phyloP scores from a whole-genome alignment of 2,329 filamentous ascomycete genomes.

The Cordyceps cicadae region DNA sequence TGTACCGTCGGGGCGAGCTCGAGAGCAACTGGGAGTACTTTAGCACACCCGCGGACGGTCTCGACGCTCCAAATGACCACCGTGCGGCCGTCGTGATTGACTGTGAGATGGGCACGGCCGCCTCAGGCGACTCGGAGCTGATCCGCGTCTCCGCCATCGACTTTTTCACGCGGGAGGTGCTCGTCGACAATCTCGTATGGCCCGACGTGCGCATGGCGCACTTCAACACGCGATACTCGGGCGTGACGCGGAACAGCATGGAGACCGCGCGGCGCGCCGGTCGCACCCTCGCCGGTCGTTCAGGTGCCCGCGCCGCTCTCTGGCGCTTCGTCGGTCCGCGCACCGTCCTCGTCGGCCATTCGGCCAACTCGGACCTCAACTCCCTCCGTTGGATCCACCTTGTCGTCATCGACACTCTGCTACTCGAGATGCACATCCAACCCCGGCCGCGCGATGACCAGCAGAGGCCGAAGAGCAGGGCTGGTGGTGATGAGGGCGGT shows the following conservation, averaged over 20 bases:
- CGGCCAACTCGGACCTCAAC: conserved; percentile 32
- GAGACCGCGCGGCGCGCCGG: conserved; percentile 23
- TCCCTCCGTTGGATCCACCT: conserved; percentile 41
- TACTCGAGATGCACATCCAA: conserved; percentile 22
- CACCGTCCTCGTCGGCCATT: conserved; percentile 43
- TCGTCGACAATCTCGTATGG: conserved; percentile 43
- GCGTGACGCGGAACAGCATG: conserved; percentile 35
- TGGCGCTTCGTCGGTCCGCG: conserved; percentile 35
- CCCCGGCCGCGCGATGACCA: conserved; percentile 11
- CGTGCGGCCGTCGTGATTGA: conserved; percentile 36
- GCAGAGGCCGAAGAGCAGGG: conserved; percentile 10
- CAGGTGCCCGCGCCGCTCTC: conserved; percentile 32
- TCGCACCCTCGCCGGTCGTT: conserved; percentile 32
- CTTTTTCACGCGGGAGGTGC: conserved; percentile 38
- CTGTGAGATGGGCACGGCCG: conserved; percentile 46
- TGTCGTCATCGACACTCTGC: conserved; percentile 36
- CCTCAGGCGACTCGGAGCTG: conserved; percentile 37
- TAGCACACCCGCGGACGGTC: conserved; percentile 14
- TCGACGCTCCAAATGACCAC: background rate
- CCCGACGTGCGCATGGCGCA: conserved; percentile 38
- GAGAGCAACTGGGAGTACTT: conserved; percentile 21
- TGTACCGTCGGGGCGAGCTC: conserved; percentile 20
- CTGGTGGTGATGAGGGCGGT: background rate
- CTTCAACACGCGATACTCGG: conserved; percentile 42
- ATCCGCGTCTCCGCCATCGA: conserved; percentile 45